Percentiles rank a stretch among this genome's conserved stretches.
phyloP scores from a whole-genome alignment of 768 basidiomycete species.

The Termitomyces sp. region DNA sequence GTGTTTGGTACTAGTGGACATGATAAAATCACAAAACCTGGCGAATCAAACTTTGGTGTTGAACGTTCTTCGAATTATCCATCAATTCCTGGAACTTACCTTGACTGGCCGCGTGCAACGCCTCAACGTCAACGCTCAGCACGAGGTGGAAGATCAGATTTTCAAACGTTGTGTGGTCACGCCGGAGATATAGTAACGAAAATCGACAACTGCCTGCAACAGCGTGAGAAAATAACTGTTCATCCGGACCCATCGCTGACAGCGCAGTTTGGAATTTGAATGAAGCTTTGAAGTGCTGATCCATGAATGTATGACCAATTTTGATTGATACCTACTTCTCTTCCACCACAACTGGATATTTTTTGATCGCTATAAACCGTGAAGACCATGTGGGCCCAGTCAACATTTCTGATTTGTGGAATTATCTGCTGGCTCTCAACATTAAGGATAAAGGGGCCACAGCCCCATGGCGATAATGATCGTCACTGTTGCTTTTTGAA shows the following conservation, averaged over 20 bases:
- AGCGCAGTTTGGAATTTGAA: too few relatives aligned
- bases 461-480: not conserved
- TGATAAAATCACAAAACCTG: not conserved
- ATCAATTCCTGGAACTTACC: not conserved
- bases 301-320: too few relatives aligned
- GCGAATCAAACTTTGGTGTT: too few relatives aligned
- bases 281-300: not conserved
- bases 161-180: too few relatives aligned
- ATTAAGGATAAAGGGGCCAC: not conserved
- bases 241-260: not conserved
- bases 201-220: not conserved
- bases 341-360: not conserved
- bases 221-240: not conserved
- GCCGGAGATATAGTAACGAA: not conserved
- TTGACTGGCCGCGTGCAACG: not conserved
- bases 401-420: not conserved
- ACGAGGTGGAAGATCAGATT: not conserved
- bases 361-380: not conserved
- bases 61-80: not conserved
- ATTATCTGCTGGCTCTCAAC: not conserved
- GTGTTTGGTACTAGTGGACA: constrained; percentile 2
- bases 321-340: too few relatives aligned
- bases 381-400: not conserved
- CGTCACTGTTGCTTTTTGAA: not conserved
- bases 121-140: not conserved